Percentiles rank a stretch among this genome's conserved stretches.
These are phyloP conservation scores for Trichocladium uniseriatum DNA, from an alignment of 495 filamentous ascomycete species.

Conservation along the genomic window DNA sequence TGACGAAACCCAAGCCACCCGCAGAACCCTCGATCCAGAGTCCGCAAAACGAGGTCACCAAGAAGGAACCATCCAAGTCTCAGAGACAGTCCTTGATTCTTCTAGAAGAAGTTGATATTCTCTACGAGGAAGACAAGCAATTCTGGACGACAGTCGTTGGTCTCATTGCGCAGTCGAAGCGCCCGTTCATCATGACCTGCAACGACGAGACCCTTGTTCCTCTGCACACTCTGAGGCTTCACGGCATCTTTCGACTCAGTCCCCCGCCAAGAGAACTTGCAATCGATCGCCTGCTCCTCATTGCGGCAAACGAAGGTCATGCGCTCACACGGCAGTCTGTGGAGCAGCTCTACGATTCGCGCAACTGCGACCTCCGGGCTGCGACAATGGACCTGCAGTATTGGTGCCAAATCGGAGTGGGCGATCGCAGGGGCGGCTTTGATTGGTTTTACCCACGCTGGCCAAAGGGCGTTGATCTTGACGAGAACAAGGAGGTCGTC, in stretches of 20 bases:
- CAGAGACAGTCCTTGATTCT: constrained; percentile 95
- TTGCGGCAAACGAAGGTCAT: constrained; percentile 90
- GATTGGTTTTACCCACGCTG: constrained; percentile 80
- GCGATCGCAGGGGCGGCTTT: constrained; percentile 76
- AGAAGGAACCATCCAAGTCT: constrained; percentile 39
- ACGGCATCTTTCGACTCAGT: constrained; percentile 79
- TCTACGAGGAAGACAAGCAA: constrained; percentile 89
- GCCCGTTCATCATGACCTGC: constrained; percentile 91
- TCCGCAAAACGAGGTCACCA: constrained; percentile 22
- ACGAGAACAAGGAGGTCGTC: constrained; percentile 52
- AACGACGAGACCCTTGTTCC: constrained; percentile 77
- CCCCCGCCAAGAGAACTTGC: constrained; percentile 58
- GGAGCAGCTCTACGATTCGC: constrained; percentile 56
- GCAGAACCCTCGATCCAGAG: constrained; percentile 9
- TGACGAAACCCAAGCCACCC: constrained; percentile 20
- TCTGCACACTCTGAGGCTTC: constrained; percentile 55
- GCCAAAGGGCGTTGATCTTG: constrained; percentile 59
- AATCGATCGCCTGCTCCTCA: constrained; percentile 68
- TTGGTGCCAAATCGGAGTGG: constrained; percentile 93
- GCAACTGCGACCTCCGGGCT: constrained; percentile 63
- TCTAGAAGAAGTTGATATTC: constrained; percentile 85
- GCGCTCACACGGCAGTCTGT: constrained; percentile 59
- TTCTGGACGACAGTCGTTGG: constrained; percentile 80
- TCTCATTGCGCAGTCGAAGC: constrained; percentile 72
- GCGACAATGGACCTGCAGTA: constrained; percentile 83